Percentiles rank a stretch among this genome's conserved stretches.
Conservation (phyloP, 192 early-diverging fungal genomes). For the Linnemannia hyalina region DNA sequence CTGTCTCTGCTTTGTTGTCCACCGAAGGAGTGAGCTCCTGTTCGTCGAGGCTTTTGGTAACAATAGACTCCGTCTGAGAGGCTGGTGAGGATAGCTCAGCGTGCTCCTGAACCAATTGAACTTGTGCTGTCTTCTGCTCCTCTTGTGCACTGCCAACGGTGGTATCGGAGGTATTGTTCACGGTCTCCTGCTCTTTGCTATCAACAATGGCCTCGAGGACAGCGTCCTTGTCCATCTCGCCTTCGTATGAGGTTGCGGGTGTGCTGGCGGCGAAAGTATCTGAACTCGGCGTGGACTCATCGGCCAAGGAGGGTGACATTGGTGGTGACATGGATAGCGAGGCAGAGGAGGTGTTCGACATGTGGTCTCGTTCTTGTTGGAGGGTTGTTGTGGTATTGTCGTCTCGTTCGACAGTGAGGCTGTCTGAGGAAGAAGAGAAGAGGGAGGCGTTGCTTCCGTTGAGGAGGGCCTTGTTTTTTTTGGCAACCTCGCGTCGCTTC, state of each 20-base stretch:
- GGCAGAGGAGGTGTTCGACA: neutral
- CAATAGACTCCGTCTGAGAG: neutral
- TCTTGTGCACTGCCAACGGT: neutral
- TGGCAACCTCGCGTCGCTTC: conserved; percentile 33
- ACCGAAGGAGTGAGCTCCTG: neutral
- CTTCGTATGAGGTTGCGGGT: neutral
- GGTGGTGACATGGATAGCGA: neutral
- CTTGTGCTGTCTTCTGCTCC: neutral
- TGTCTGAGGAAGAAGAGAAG: neutral
- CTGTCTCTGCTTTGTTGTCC: neutral
- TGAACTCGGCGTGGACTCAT: neutral
- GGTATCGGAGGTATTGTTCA: neutral
- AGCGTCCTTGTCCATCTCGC: neutral
- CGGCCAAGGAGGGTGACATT: neutral
- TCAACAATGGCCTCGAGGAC: neutral
- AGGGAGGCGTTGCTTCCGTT: neutral
- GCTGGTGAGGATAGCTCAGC: neutral
- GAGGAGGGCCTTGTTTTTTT: conserved; percentile 24
- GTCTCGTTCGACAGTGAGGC: neutral
- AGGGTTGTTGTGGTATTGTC: neutral
- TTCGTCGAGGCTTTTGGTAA: neutral
- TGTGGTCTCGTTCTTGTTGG: neutral
- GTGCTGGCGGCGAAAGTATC: neutral
- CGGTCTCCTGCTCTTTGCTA: neutral
- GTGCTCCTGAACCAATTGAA: neutral